Percentiles rank a stretch among this genome's conserved stretches.
Evolutionary conservation across 2,329 filamentous ascomycete genomes (phyloP).

Genomic region (Trichoderma sp.): DNA sequence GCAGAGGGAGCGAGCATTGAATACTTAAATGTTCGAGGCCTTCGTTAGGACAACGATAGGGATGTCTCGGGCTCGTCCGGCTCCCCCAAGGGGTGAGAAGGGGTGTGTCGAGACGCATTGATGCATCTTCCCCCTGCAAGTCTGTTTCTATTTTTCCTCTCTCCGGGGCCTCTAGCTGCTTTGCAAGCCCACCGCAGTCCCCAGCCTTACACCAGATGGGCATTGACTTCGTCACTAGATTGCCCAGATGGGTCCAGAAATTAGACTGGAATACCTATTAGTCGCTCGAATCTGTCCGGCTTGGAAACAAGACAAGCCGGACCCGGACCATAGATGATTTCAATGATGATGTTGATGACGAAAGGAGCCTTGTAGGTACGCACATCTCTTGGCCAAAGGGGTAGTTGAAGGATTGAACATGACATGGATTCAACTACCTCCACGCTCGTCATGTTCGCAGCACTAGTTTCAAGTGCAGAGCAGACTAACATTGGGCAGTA

Average conservation of each 20-base stretch:
- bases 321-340: neutral
- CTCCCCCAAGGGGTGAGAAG: neutral
- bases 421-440: neutral
- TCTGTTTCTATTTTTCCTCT: conserved; percentile 11
- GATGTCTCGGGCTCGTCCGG: neutral
- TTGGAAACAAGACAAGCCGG: neutral
- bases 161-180: neutral
- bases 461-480: neutral
- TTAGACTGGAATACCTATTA: neutral
- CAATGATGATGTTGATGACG: neutral
- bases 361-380: neutral
- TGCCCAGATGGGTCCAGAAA: neutral
- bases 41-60: neutral
- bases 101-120: neutral
- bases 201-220: conserved; percentile 9
- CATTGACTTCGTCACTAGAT: conserved; percentile 3
- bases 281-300: neutral
- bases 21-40: neutral
- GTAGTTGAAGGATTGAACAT: neutral
- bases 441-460: neutral
- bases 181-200: neutral
- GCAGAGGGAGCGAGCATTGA: neutral
- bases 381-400: neutral
- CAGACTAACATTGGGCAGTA: neutral
- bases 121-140: conserved; percentile 5